A percentile compares a stretch with the other conserved stretches of the same genome.
These are phyloP conservation scores for Forsythia suspensa DNA, from an alignment of 257 asterid genomes.

Conservation along the genomic window DNA sequence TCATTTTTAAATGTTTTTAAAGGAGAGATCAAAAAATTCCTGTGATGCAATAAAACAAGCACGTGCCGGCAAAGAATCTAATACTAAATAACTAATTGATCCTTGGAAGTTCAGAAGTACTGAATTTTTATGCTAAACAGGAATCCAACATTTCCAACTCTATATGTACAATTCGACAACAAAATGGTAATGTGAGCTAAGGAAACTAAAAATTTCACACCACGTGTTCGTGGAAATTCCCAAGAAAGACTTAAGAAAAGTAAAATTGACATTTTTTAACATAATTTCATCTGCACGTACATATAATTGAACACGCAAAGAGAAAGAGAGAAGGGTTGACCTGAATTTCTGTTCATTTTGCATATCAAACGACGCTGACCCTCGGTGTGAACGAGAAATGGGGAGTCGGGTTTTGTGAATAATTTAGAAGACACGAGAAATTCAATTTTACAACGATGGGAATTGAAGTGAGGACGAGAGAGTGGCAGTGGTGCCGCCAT, in stretches of 20 bases:
- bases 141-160: not conserved
- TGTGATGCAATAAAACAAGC: not conserved
- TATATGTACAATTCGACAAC: not conserved
- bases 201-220: conserved; percentile 12
- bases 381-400: not conserved
- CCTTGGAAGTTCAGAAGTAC: not conserved
- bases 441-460: not conserved
- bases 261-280: too few relatives aligned
- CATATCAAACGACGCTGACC: conserved; percentile 13
- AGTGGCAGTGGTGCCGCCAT: conserved; percentile 19
- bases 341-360: conserved; percentile 42
- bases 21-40: not conserved
- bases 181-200: not conserved
- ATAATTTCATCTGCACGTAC: not conserved
- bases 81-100: not conserved
- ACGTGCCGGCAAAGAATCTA: not conserved
- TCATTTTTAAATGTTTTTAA: not conserved
- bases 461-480: conserved; percentile 2
- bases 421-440: conserved; percentile 9
- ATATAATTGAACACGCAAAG: not conserved
- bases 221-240: conserved; percentile 31
- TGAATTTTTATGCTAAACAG: not conserved
- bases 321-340: conserved; percentile 26
- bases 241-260: not conserved
- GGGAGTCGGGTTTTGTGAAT: conserved; percentile 20